Evolutionary conservation across 495 filamentous ascomycete species (phyloP).

Genomic region (Patellaria atrata): DNA sequence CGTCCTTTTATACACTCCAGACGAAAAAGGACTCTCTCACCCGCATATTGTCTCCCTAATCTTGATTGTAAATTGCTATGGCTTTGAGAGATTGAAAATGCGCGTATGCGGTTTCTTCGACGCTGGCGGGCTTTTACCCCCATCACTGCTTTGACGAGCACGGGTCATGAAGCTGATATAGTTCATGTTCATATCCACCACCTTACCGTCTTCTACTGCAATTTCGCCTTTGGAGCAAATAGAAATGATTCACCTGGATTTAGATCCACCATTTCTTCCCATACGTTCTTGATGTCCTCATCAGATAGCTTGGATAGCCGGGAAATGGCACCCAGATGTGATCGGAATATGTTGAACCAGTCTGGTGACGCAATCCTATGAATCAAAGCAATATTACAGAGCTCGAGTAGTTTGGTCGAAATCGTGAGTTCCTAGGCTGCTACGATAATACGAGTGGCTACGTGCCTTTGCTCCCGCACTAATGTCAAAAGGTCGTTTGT

Average conservation of each 20-base stretch:
- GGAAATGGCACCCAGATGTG: conserved; percentile 36
- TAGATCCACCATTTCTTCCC: conserved; percentile 43
- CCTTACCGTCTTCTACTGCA: too few relatives aligned
- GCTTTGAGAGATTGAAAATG: too few relatives aligned
- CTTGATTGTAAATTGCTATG: too few relatives aligned
- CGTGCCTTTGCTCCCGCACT: conserved; percentile 58
- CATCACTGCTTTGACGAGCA: too few relatives aligned
- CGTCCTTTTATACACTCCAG: too few relatives aligned
- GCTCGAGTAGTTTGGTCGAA: conserved; percentile 49
- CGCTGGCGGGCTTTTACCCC: too few relatives aligned
- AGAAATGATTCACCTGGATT: conserved; percentile 50
- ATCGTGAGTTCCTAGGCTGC: conserved; percentile 73
- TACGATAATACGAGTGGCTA: conserved; percentile 50
- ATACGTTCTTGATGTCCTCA: conserved; percentile 28
- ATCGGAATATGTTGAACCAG: conserved; percentile 47
- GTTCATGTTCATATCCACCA: too few relatives aligned
- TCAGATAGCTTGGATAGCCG: conserved; percentile 7
- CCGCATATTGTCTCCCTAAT: too few relatives aligned
- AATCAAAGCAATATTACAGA: conserved; percentile 56
- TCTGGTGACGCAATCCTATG: conserved; percentile 60
- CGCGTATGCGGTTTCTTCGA: too few relatives aligned
- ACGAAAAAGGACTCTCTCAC: too few relatives aligned
- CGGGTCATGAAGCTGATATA: too few relatives aligned
- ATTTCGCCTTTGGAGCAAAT: conserved; percentile 50
- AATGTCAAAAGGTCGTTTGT: conserved; percentile 48